These are phyloP conservation scores for Dentipellis fragilis DNA, from an alignment of 768 basidiomycete genomes.

Conservation along the genomic window DNA sequence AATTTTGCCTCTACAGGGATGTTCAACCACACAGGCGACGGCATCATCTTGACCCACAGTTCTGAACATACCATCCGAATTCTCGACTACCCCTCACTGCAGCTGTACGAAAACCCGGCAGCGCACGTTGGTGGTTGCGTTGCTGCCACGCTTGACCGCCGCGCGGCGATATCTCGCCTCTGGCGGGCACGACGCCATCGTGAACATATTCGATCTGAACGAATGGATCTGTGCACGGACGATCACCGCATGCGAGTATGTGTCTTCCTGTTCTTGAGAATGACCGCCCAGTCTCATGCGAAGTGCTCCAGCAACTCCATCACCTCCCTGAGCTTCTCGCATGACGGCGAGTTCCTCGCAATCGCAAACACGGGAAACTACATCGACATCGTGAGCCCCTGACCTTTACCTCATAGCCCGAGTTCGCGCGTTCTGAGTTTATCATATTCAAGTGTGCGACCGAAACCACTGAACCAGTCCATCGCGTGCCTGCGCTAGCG, in stretches of 20 bases:
- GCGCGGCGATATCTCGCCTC: slow-evolving; percentile 73
- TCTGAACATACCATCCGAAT: slow-evolving; percentile 58
- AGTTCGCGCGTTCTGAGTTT: background rate
- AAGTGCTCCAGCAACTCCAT: slow-evolving; percentile 46
- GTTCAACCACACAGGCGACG: slow-evolving; percentile 71
- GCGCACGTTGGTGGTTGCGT: slow-evolving; percentile 78
- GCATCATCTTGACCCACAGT: slow-evolving; percentile 55
- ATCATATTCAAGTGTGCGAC: slow-evolving; percentile 44
- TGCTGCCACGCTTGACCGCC: slow-evolving; percentile 70
- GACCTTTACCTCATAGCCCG: background rate
- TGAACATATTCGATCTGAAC: slow-evolving; percentile 70
- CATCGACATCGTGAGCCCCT: slow-evolving; percentile 65
- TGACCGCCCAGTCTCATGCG: background rate
- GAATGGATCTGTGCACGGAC: slow-evolving; percentile 76
- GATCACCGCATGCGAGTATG: slow-evolving; percentile 74
- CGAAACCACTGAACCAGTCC: slow-evolving; percentile 64
- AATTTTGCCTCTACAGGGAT: slow-evolving; percentile 54
- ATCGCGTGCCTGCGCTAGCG: slow-evolving; percentile 65
- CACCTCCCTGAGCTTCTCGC: slow-evolving; percentile 67
- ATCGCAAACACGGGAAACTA: slow-evolving; percentile 64
- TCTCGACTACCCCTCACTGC: slow-evolving; percentile 56
- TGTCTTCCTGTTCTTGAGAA: slow-evolving; percentile 9
- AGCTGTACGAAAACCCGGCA: slow-evolving; percentile 48
- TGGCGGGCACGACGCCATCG: slow-evolving; percentile 74
- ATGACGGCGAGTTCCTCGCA: slow-evolving; percentile 77